Evolutionary conservation across 371 early-diverging fungal genomes (phyloP).

Genomic region (Apophysomyces trapeziformis): DNA sequence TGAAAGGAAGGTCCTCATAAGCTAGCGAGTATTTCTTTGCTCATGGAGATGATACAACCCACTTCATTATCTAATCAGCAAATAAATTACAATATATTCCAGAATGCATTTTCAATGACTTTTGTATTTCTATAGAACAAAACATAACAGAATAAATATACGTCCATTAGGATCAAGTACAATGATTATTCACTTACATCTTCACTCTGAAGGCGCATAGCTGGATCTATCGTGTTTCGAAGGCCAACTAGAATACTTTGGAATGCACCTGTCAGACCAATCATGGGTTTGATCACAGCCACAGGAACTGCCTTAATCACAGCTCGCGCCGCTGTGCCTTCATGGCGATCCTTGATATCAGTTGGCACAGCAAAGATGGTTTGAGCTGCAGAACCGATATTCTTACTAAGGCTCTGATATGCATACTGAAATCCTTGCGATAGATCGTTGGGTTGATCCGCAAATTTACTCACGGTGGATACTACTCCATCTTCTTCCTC

Average conservation of each 20-base stretch:
- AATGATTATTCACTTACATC: conserved; percentile 60
- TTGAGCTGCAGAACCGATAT: conserved; percentile 80
- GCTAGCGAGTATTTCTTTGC: too few species aligned
- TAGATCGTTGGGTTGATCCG: conserved; percentile 83
- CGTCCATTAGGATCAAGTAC: background rate
- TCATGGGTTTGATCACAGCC: conserved; percentile 95
- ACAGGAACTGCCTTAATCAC: conserved; percentile 92
- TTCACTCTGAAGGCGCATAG: conserved; percentile 75
- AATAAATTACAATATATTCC: conserved; percentile 4
- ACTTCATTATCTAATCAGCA: background rate
- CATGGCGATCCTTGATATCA: conserved; percentile 74
- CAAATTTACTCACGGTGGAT: conserved; percentile 70
- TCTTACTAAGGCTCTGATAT: conserved; percentile 76
- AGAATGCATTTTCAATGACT: conserved; percentile 4
- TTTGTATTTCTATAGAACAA: conserved; percentile 14
- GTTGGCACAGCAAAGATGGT: conserved; percentile 92
- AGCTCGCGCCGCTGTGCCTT: conserved; percentile 58
- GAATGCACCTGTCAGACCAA: conserved; percentile 93
- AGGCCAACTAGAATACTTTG: conserved; percentile 91
- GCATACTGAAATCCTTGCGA: conserved; percentile 87
- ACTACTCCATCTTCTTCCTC: conserved; percentile 14
- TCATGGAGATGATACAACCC: too few species aligned
- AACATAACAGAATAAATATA: too few species aligned
- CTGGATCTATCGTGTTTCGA: conserved; percentile 89
- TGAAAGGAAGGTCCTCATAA: too few species aligned